phyloP scores from a whole-genome alignment of 2,329 filamentous ascomycete species.

The Trichoderma guizhouense region DNA sequence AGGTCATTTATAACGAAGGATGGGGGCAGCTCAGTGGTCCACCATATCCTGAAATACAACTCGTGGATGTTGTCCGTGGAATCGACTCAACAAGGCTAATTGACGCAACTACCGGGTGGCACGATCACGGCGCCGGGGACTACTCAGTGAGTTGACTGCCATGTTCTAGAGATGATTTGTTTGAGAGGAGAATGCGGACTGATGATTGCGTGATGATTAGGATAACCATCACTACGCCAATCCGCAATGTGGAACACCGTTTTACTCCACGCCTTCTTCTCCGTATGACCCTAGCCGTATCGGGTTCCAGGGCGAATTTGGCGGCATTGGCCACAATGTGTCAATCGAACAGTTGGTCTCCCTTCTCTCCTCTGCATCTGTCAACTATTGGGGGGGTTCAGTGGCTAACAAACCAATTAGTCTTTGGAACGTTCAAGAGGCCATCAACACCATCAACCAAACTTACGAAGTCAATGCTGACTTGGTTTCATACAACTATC shows the following conservation, averaged over 20 bases:
- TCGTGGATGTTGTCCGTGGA: conserved; percentile 52
- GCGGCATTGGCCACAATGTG: conserved; percentile 64
- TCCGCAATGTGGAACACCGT: conserved; percentile 68
- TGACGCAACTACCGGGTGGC: conserved; percentile 62
- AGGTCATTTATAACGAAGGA: conserved; percentile 69
- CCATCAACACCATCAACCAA: conserved; percentile 58
- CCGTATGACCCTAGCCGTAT: conserved; percentile 60
- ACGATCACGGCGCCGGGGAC: conserved; percentile 65
- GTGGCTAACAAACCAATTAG: conserved; percentile 30
- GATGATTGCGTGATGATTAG: conserved; percentile 25
- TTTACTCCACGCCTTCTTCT: conserved; percentile 55
- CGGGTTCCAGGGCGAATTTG: conserved; percentile 68
- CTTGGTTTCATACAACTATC: conserved; percentile 63
- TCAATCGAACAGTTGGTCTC: conserved; percentile 54
- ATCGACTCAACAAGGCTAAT: conserved; percentile 64
- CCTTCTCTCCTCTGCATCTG: neutral
- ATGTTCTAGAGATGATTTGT: neutral
- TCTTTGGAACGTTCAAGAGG: conserved; percentile 61
- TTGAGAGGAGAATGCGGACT: neutral
- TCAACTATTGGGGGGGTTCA: neutral
- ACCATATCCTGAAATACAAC: conserved; percentile 52
- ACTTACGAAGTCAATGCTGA: conserved; percentile 64
- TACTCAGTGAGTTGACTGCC: conserved; percentile 40
- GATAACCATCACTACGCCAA: conserved; percentile 72
- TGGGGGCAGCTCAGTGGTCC: conserved; percentile 58